Evolutionary conservation across 2,329 filamentous ascomycete genomes (phyloP), one percentile per base, ranked within the genome.

Genomic region (Arachnopeziza araneosa): DNA sequence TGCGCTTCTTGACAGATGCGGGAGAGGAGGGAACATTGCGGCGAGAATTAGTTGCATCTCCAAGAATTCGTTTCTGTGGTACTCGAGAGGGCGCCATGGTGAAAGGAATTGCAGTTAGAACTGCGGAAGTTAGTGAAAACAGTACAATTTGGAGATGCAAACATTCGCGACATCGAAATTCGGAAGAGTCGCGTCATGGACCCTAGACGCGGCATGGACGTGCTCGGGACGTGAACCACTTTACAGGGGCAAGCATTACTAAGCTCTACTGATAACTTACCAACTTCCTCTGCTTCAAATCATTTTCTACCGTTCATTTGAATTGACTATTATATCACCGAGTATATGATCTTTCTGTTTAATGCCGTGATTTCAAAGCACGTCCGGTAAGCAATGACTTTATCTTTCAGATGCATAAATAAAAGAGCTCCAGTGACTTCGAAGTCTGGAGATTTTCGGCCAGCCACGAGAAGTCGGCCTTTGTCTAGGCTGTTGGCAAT

Each of bases 51-150:
- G 85, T 84, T 62, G 84, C 79, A 71, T 91, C 88, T 65, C 82
- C 85, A 54, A 91, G 79, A 68, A 88, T 85, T 71, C 89, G 85
- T 78, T 92, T 92, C 75, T 89, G 85, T 58, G 88, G 84, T 59
- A 86, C 74, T 61, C 81, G 71, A 63, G 78, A 58, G 54, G 70
- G 66, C 21, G 70, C 69, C 71, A 73, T 72, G 21, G 24, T 69
- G 56, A 23, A 44, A 44, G 49, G 32, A 52, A 21, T 56, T 48
- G 48, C n/a, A 52, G 24, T 51, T 23, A 50, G 19, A 55, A 54
- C 24, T 24, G 24, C 21, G 36, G 14, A n/a, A 10, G 19, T 24
- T 49, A 10, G 30, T 24, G 53, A 55, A 55, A 48, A 48, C 24
- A 9, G 36, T 17, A 7, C 36, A 44, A 19, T 44, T 44, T 19